These are phyloP conservation scores for Pichia sp. DNA, from an alignment of 1,139 yeast species.

Conservation along the genomic window DNA sequence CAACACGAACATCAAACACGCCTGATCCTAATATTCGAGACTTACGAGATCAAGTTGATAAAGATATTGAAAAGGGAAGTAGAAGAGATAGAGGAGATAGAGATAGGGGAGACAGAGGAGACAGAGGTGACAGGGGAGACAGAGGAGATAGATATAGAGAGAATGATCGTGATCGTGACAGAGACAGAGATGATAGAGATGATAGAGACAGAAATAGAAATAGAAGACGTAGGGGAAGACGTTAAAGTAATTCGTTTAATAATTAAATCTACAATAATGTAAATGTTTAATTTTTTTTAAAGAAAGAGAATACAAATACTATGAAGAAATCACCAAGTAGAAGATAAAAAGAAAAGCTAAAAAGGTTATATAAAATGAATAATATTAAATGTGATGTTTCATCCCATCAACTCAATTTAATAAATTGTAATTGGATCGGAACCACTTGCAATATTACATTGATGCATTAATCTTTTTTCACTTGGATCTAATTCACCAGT, in stretches of 20 bases:
- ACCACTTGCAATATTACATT: constrained; percentile 84
- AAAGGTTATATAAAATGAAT: not conserved
- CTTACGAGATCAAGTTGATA: constrained; percentile 27
- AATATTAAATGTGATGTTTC: not conserved
- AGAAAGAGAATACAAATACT: not conserved
- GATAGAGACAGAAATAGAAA: constrained; percentile 1
- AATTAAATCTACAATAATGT: not conserved
- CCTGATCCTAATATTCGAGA: constrained; percentile 22
- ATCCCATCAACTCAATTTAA: not conserved
- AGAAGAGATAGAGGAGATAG: constrained; percentile 19
- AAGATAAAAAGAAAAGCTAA: not conserved
- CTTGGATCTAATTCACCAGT: constrained; percentile 78
- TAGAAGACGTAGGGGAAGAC: constrained; percentile 15
- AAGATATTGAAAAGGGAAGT: constrained; percentile 22
- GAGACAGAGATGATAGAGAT: constrained; percentile 4
- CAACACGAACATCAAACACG: constrained; percentile 21
- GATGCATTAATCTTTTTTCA: constrained; percentile 83
- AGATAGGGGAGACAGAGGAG: constrained; percentile 19
- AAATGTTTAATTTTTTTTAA: not conserved
- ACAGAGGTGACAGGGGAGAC: constrained; percentile 7
- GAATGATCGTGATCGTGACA: constrained; percentile 20
- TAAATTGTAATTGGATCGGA: constrained; percentile 43
- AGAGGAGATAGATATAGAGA: constrained; percentile 8
- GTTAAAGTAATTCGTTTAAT: constrained; percentile 1
- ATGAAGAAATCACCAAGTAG: not conserved